These are phyloP conservation scores for Coix lacrymajobi DNA, from an alignment of 176 grass and related monocot species.

Conservation along the genomic window DNA sequence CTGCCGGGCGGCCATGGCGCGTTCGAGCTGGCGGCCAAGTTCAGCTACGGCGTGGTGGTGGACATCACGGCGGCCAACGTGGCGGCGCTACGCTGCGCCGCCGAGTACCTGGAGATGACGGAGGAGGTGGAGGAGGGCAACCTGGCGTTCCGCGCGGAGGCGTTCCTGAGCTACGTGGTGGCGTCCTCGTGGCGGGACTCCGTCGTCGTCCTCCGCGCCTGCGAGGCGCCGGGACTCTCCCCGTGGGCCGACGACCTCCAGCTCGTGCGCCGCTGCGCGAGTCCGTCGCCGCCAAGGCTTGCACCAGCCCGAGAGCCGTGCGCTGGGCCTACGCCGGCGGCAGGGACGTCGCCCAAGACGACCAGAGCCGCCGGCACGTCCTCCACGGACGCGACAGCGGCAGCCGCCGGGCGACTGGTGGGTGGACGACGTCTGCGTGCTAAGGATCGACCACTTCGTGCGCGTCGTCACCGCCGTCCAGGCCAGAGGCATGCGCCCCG, in stretches of 20 bases:
- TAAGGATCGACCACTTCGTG: conserved; percentile 73
- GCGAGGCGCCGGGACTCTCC: not conserved
- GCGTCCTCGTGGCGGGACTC: not conserved
- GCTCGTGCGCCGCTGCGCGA: not conserved
- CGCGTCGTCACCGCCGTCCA: conserved; percentile 82
- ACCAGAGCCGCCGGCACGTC: not conserved
- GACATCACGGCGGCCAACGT: conserved; percentile 3
- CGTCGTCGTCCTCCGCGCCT: not conserved
- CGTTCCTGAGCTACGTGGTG: not conserved
- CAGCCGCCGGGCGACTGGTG: conserved; percentile 66
- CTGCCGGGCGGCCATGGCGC: not conserved
- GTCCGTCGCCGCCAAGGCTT: not conserved
- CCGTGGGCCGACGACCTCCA: not conserved
- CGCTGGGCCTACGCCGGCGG: not conserved
- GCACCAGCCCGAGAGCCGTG: not conserved
- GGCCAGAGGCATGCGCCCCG: conserved; percentile 84
- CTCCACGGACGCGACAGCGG: conserved; percentile 1
- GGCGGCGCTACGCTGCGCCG: conserved; percentile 54
- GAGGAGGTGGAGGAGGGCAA: conserved; percentile 98
- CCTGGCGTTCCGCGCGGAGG: not conserved
- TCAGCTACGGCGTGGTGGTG: not conserved
- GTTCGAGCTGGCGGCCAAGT: conserved; percentile 5
- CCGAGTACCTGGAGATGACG: conserved; percentile 97
- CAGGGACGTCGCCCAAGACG: not conserved
- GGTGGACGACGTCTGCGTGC: conserved; percentile 70